These are phyloP conservation scores for Stemphylium lycopersici DNA, from an alignment of 2,329 filamentous ascomycete species.

Conservation along the genomic window DNA sequence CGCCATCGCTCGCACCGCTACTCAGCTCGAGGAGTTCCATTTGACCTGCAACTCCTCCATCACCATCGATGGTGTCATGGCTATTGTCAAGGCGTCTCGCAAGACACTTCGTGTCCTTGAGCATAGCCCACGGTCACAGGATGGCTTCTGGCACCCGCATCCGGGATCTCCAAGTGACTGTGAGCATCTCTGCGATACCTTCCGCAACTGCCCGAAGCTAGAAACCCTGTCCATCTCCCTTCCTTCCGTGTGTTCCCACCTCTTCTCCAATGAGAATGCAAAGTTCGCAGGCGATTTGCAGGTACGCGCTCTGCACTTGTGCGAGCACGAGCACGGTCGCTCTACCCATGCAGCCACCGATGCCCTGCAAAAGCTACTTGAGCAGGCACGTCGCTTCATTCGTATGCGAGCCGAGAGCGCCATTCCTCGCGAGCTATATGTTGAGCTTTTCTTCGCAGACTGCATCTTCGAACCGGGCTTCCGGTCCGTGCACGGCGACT, in stretches of 20 bases:
- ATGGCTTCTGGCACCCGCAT: conserved; percentile 60
- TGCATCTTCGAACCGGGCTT: conserved; percentile 58
- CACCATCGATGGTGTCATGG: conserved; percentile 60
- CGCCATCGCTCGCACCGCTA: conserved; percentile 59
- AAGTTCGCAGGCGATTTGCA: conserved; percentile 57
- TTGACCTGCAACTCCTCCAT: conserved; percentile 61
- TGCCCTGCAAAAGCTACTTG: conserved; percentile 50
- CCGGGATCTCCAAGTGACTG: conserved; percentile 52
- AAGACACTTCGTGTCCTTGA: conserved; percentile 58
- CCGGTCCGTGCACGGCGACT: conserved; percentile 56
- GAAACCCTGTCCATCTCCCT: conserved; percentile 57
- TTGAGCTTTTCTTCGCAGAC: conserved; percentile 59
- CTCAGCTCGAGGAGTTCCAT: conserved; percentile 59
- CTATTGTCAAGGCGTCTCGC: conserved; percentile 58
- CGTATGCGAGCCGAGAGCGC: conserved; percentile 45
- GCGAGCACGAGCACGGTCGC: conserved; percentile 48
- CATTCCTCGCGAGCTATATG: conserved; percentile 49
- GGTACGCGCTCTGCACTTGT: conserved; percentile 57
- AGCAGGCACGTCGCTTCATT: conserved; percentile 52
- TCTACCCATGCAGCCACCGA: conserved; percentile 44
- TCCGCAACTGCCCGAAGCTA: conserved; percentile 55
- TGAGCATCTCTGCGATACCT: conserved; percentile 57
- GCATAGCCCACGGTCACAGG: conserved; percentile 59
- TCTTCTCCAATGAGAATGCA: conserved; percentile 54
- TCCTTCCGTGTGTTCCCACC: conserved; percentile 55